phyloP scores from a whole-genome alignment of 176 grass and related monocot species.

The Hordeum vulgare region MorexV3_pseudomolecules_assembly NC_058520.1:490357402-490357901 shows the following conservation, averaged over 20 bases:
- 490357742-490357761: conserved; percentile 38
- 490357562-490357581: conserved; percentile 33
- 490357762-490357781: conserved; percentile 38
- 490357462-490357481: conserved; percentile 65
- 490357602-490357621: conserved; percentile 31
- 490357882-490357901: conserved; percentile 19
- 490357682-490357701: conserved; percentile 18
- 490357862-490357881: conserved; percentile 45
- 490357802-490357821: conserved; percentile 50
- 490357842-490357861: conserved; percentile 33
- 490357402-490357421: conserved; percentile 40
- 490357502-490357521: conserved; percentile 27
- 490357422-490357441: conserved; percentile 53
- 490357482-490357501: conserved; percentile 38
- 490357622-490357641: conserved; percentile 59
- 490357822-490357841: conserved; percentile 48
- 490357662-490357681: conserved; percentile 31
- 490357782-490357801: conserved; percentile 40
- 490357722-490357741: conserved; percentile 50
- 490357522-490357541: conserved; percentile 34
- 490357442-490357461: conserved; percentile 29
- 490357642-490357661: conserved; percentile 62
- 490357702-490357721: conserved; percentile 28
- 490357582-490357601: conserved; percentile 56
- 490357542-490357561: conserved; percentile 42